Base-by-base conservation (phyloP, 2,329 filamentous ascomycete genomes). In the Phyllosticta capitalensis region DNA sequence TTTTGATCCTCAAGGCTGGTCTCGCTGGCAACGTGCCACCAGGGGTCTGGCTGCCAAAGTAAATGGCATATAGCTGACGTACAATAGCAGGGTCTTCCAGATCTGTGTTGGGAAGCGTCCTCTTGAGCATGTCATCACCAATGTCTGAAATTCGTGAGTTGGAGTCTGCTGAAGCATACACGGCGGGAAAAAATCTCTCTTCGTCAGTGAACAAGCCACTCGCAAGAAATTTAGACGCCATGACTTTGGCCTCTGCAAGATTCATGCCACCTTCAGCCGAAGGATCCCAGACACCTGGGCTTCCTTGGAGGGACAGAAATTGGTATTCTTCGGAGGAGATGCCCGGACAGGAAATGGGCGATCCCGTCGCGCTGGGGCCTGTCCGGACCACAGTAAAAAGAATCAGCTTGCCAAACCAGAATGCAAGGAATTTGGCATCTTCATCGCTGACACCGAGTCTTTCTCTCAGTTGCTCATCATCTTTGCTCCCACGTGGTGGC, bases 121-220 rank as follows among this genome's bases (percentile, higher is more conserved):
- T 81, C 73, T 96, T 99, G 64, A 97, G 74, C 54, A 95, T 83
- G 66, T 96, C 91, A 60, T 96, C 90, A 0, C 89, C 92, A n/a
- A 90, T 77, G n/a, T 88, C 84, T 10, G 89, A 85, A 45, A 96
- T 85, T 9, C 87, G 83, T 38, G 86, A 90, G 64, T 96, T 94
- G 1, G 85, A 77, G 72, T 92, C 92, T 0, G 90, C 86, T 24
- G 90, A 87, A 5, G 92, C 91, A 69, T 89, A 91, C 1, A 97
- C 74, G 0, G 90, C 88, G 0, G 92, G 88, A 12, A 96, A 72
- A 66, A 96, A 90, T 30, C 91, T 85, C 68, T 97, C 89, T 0
- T 84, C 75, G 62, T 96, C 90, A 0, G 78, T 85, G 72, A 99
- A 97, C 6, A 92, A 85, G 4, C 90, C 91, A 67, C 90, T 96